These are phyloP conservation scores for Metschnikowia corniflorae DNA, from an alignment of 805 yeast genomes.

Conservation along the genomic window DNA sequence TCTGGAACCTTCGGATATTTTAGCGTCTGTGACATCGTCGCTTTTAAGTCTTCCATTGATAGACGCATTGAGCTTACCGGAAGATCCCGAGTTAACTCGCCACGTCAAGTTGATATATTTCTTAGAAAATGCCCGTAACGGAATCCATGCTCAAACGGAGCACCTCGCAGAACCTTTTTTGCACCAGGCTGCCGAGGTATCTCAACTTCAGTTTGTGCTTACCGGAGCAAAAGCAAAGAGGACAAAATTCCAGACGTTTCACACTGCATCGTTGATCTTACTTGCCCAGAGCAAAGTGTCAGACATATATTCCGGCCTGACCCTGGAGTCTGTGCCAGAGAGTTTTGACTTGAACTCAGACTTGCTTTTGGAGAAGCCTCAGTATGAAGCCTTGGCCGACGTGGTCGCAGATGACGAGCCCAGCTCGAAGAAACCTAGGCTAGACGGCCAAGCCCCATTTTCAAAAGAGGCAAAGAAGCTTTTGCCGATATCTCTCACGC, in stretches of 20 bases:
- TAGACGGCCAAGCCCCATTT: constrained; percentile 31
- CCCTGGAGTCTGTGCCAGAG: constrained; percentile 43
- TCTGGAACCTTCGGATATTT: constrained; percentile 55
- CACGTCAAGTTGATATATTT: constrained; percentile 47
- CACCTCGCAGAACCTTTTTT: constrained; percentile 54
- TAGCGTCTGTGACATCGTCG: constrained; percentile 40
- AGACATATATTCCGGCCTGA: constrained; percentile 20
- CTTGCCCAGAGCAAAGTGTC: constrained; percentile 55
- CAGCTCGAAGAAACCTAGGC: constrained; percentile 36
- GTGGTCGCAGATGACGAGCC: constrained; percentile 31
- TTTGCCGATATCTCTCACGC: constrained; percentile 60
- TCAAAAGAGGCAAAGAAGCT: constrained; percentile 29
- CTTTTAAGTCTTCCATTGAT: constrained; percentile 35
- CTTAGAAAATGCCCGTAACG: constrained; percentile 65
- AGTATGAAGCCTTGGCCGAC: constrained; percentile 55
- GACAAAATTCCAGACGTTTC: constrained; percentile 73
- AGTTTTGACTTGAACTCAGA: constrained; percentile 69
- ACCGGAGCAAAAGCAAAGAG: constrained; percentile 89
- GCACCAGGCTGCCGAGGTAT: constrained; percentile 51
- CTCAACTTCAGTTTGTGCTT: constrained; percentile 59
- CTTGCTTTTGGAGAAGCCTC: constrained; percentile 68
- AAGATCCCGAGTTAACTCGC: constrained; percentile 27
- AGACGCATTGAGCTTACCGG: constrained; percentile 25
- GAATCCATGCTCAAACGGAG: constrained; percentile 62
- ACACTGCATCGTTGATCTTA: constrained; percentile 71